These are phyloP conservation scores for Didymella segeticola DNA, from an alignment of 2,329 filamentous ascomycete species.

Conservation along the genomic window DNA sequence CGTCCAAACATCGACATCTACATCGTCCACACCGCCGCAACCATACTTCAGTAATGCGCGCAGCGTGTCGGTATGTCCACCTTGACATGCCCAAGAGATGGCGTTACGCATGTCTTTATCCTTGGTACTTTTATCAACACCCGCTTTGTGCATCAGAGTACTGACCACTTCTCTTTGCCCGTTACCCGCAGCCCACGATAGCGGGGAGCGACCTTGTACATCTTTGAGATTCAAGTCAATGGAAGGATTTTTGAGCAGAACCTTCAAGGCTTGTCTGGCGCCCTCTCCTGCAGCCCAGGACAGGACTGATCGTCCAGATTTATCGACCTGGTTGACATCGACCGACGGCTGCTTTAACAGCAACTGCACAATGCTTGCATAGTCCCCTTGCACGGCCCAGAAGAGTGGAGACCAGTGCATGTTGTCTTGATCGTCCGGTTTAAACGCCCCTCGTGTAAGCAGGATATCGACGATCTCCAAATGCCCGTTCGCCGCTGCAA, in stretches of 20 bases:
- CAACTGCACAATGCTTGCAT: neutral
- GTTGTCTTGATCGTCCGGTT: neutral
- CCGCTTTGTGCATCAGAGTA: neutral
- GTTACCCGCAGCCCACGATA: neutral
- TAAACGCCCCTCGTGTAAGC: neutral
- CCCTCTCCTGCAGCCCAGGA: neutral
- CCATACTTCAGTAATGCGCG: neutral
- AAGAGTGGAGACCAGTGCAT: neutral
- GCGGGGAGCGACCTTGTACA: neutral
- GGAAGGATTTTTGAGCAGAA: neutral
- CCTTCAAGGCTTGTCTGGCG: neutral
- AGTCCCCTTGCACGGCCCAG: neutral
- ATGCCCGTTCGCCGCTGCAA: neutral
- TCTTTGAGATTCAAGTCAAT: neutral
- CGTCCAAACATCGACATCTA: neutral
- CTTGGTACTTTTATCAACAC: neutral
- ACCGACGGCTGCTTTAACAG: neutral
- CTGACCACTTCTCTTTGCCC: neutral
- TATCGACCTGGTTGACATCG: neutral
- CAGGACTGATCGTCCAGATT: neutral
- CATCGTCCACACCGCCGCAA: neutral
- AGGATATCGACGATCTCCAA: neutral
- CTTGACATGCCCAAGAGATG: neutral
- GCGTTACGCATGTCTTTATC: neutral
- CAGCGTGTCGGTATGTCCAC: neutral